Base-by-base conservation (phyloP, 345 rosid genomes). In the Dipteronia sinensis region DNA sequence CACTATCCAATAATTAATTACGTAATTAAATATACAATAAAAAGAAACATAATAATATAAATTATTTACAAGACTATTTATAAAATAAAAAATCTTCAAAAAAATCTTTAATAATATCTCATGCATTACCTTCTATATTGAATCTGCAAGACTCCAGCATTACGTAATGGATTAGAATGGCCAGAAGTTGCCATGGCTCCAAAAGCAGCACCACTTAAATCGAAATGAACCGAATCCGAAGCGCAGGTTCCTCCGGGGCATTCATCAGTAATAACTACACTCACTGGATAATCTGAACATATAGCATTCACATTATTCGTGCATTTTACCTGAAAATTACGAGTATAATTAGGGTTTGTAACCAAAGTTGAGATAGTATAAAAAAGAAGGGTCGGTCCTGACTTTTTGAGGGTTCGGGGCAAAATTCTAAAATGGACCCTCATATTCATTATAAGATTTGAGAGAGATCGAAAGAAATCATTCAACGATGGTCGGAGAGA, bases 161-260 rank as follows among this genome's bases (percentile, higher is more conserved):
- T 38, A 31, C 94, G 94, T 15, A 95, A 88, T 19, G 65, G 63
- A 6, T 83, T 79, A 1, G 83, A 93, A 66, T 82, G 77, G 65
- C 92, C 91, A 27, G 91, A 78, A 10, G 10, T 82, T 11, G 97
- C 97, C 95, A 95, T 87, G 79, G 92, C 91, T 63, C 97, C 97
- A 17, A 93, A 89, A 63, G 98, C 76, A n/a, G 79, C 80, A 55
- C 98, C 97, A 6, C 97, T 91, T 10, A 92, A 70, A 65, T 95
- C 95, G 38, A 95, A 93, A 71, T 92, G 98, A 64, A 58, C 77
- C 0, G 88, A 66, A 34, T 87, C 93, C 0, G 90, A 69, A 19
- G 76, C 44, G 46, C 95, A 91, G 13, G 87, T 85, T 2, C 90
- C 88, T 0, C 89, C 93, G 0, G 97, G 93, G 65, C 96, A 95